A percentile compares a stretch with the other conserved stretches of the same genome.
phyloP scores from a whole-genome alignment of 1,284 basidiomycete genomes.

The Pseudomicrostroma phylloplanum region DNA sequence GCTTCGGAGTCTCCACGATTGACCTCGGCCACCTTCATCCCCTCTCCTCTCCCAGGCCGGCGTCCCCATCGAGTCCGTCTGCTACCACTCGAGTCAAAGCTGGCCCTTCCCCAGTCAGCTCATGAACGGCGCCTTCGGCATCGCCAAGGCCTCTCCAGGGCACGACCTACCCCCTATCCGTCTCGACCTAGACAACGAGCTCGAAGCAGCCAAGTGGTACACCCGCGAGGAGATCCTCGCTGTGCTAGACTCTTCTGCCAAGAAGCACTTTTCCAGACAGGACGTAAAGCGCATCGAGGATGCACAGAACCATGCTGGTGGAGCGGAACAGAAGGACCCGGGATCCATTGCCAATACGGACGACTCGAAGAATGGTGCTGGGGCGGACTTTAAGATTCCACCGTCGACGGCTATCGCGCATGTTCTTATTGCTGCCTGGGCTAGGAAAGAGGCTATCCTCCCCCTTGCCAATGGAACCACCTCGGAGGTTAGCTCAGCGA shows the following conservation, averaged over 20 bases:
- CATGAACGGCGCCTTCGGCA: slow-evolving; percentile 66
- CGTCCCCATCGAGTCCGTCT: slow-evolving; percentile 71
- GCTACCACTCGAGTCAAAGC: slow-evolving; percentile 78
- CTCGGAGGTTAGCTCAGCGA: no score
- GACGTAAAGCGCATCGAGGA: slow-evolving; percentile 61
- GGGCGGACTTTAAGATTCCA: slow-evolving; percentile 19
- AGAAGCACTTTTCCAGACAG: slow-evolving; percentile 54
- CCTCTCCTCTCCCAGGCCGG: slow-evolving; percentile 57
- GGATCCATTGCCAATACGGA: slow-evolving; percentile 20
- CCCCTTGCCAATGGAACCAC: slow-evolving; percentile 6
- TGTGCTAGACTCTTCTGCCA: slow-evolving; percentile 59
- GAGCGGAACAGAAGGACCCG: slow-evolving; percentile 16
- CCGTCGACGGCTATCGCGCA: slow-evolving; percentile 64
- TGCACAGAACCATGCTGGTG: not conserved
- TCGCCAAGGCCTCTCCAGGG: slow-evolving; percentile 68
- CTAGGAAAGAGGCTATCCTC: slow-evolving; percentile 54
- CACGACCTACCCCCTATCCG: slow-evolving; percentile 55
- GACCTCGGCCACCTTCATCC: not conserved
- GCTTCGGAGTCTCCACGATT: no score
- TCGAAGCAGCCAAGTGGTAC: slow-evolving; percentile 88
- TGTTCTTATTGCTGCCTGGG: slow-evolving; percentile 65
- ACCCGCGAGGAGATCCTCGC: slow-evolving; percentile 66
- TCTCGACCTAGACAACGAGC: slow-evolving; percentile 86
- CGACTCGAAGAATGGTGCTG: not conserved
- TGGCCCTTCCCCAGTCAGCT: slow-evolving; percentile 72